phyloP scores from a whole-genome alignment of 2,329 filamentous ascomycete species.

The Pseudonectria foliicola region DNA sequence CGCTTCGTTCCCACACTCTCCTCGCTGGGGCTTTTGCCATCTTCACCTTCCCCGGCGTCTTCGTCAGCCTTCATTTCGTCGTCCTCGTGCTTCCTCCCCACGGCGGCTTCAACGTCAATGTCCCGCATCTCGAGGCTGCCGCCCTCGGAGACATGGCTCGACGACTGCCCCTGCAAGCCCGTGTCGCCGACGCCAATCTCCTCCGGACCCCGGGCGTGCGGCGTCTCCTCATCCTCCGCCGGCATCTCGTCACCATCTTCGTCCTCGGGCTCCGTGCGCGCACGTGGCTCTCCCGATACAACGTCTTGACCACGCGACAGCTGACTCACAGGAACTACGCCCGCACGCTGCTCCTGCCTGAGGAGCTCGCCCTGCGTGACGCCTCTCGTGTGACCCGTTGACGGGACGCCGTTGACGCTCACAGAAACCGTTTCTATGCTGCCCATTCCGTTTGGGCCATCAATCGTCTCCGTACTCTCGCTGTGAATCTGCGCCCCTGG shows the following conservation, averaged over 20 bases:
- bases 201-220: slow-evolving; percentile 78
- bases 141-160: slow-evolving; percentile 31
- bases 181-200: slow-evolving; percentile 82
- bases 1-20: slow-evolving; percentile 43
- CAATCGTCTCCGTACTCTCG: slow-evolving; percentile 72
- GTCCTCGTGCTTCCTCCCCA: slow-evolving; percentile 43
- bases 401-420: slow-evolving; percentile 61
- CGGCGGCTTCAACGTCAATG: slow-evolving; percentile 55
- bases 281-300: slow-evolving; percentile 19
- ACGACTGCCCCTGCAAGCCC: slow-evolving; percentile 57
- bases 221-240: slow-evolving; percentile 49
- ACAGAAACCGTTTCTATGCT: slow-evolving; percentile 76
- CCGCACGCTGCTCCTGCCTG: slow-evolving; percentile 78
- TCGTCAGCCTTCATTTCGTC: slow-evolving; percentile 16
- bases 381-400: slow-evolving; percentile 43
- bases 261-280: slow-evolving; percentile 19
- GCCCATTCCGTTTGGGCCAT: slow-evolving; percentile 71
- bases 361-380: slow-evolving; percentile 80
- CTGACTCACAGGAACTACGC: slow-evolving; percentile 65
- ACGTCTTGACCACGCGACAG: slow-evolving; percentile 37
- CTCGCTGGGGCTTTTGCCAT: slow-evolving; percentile 21
- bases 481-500: slow-evolving; percentile 47
- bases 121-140: slow-evolving; percentile 41
- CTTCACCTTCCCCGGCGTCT: slow-evolving; percentile 19
- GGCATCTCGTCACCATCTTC: slow-evolving; percentile 25